A percentile compares a stretch with the other conserved stretches of the same genome.
phyloP scores from a whole-genome alignment of 305 asterid species.

The Solanum hybrid region DNA sequence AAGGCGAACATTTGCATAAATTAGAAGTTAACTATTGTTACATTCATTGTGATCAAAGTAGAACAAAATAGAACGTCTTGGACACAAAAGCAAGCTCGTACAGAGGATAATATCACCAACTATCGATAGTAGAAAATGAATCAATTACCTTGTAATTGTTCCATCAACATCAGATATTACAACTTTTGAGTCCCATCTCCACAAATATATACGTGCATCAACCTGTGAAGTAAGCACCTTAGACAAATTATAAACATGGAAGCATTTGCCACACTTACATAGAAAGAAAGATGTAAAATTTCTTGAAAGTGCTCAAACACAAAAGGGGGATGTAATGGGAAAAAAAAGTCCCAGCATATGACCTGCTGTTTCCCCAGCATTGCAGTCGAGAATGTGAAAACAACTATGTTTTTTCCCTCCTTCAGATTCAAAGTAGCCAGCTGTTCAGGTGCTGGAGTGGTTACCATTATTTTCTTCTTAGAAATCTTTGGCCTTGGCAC shows the following conservation, averaged over 20 bases:
- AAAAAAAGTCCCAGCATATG: not conserved
- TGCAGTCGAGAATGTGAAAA: conserved; percentile 78
- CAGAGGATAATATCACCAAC: not conserved
- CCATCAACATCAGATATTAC: conserved; percentile 99
- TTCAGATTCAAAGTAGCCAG: conserved; percentile 67
- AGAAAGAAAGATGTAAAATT: not conserved
- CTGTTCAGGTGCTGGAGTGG: conserved; percentile 70
- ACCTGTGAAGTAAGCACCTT: conserved; percentile 35
- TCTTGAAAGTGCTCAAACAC: not conserved
- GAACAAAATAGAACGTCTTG: not conserved
- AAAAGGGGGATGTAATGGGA: not conserved
- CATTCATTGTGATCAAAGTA: not conserved
- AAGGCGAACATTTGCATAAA: not conserved
- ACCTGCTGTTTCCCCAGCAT: conserved; percentile 96
- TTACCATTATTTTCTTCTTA: conserved; percentile 39
- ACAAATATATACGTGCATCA: conserved; percentile 78
- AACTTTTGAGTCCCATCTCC: conserved; percentile 81
- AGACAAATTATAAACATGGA: conserved; percentile 5
- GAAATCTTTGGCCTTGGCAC: conserved; percentile 26
- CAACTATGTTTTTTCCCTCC: conserved; percentile 62
- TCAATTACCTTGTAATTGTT: conserved; percentile 71
- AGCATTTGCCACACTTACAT: not conserved
- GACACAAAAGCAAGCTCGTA: not conserved
- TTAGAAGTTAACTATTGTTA: not conserved
- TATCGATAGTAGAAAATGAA: not conserved